Percentiles rank a stretch among this genome's conserved stretches.
Evolutionary conservation across 176 grass and related monocot species (phyloP).

Genomic region (Oryza longistaminata): DNA sequence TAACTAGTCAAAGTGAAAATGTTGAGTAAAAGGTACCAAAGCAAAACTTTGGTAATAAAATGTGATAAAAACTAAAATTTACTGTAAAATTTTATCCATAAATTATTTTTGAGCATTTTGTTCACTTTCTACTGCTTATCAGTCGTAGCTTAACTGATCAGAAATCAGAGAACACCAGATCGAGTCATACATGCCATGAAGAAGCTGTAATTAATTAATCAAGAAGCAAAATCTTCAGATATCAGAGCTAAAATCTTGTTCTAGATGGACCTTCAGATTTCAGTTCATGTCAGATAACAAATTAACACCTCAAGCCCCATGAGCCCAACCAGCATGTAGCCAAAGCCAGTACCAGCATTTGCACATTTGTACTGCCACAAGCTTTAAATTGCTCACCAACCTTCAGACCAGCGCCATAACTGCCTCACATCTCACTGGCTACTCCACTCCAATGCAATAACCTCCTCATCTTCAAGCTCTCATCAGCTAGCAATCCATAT

Average conservation of each 20-base stretch:
- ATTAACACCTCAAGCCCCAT: neutral
- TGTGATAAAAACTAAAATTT: too few species aligned
- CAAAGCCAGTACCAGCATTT: slow-evolving; percentile 18
- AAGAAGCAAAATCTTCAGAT: neutral
- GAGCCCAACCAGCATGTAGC: neutral
- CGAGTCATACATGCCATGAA: neutral
- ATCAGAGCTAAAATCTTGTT: neutral
- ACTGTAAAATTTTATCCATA: too few species aligned
- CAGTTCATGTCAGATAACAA: neutral
- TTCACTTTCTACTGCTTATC: too few species aligned
- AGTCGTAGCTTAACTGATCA: too few species aligned
- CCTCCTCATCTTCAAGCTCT: neutral
- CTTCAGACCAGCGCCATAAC: slow-evolving; percentile 36
- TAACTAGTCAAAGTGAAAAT: too few species aligned
- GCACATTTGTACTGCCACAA: slow-evolving; percentile 30
- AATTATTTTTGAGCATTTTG: too few species aligned
- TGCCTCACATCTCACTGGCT: slow-evolving; percentile 15
- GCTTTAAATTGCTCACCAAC: slow-evolving; percentile 56
- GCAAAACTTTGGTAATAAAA: too few species aligned
- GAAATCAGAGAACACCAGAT: neutral
- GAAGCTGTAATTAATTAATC: neutral
- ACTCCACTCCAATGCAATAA: neutral
- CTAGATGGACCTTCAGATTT: neutral
- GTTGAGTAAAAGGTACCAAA: too few species aligned
- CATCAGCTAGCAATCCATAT: neutral